phyloP scores from a whole-genome alignment of 768 basidiomycete genomes.

The Termitomyces sp. region DNA sequence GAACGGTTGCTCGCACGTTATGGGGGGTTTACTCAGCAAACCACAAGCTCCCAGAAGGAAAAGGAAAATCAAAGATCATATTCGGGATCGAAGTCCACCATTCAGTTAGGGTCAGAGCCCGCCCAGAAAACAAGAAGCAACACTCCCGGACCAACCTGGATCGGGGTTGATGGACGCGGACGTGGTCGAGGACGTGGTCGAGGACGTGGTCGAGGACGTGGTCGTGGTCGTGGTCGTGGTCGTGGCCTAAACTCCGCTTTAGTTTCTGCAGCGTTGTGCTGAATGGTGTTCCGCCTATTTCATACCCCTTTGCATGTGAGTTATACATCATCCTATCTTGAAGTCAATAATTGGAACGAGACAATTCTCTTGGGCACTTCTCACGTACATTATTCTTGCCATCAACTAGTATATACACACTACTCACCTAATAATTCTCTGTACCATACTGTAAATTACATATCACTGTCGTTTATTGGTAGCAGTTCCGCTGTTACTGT shows the following conservation, averaged over 20 bases:
- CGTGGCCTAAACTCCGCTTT: constrained; percentile 6
- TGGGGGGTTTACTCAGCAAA: constrained; percentile 45
- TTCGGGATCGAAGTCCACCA: background rate
- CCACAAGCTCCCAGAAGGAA: background rate
- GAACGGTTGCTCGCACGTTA: constrained; percentile 47
- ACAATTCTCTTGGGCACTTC: background rate
- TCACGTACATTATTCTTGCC: background rate
- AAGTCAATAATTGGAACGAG: background rate
- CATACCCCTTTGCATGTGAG: background rate
- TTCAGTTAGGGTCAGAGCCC: background rate
- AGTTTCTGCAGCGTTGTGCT: constrained; percentile 9
- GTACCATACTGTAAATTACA: background rate
- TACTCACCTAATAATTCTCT: background rate
- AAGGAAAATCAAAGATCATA: background rate
- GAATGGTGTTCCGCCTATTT: background rate
- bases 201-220: too few species aligned
- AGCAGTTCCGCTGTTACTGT: background rate
- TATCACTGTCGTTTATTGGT: background rate
- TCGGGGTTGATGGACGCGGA: constrained; percentile 25
- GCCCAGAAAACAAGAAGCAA: background rate
- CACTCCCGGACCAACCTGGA: background rate
- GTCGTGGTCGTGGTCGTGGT: constrained; percentile 26
- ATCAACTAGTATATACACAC: background rate
- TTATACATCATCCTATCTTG: background rate
- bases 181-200: constrained; percentile 27